Evolutionary conservation across 306 rosid species (phyloP).

Genomic region (Acacia melanoxylon): DNA sequence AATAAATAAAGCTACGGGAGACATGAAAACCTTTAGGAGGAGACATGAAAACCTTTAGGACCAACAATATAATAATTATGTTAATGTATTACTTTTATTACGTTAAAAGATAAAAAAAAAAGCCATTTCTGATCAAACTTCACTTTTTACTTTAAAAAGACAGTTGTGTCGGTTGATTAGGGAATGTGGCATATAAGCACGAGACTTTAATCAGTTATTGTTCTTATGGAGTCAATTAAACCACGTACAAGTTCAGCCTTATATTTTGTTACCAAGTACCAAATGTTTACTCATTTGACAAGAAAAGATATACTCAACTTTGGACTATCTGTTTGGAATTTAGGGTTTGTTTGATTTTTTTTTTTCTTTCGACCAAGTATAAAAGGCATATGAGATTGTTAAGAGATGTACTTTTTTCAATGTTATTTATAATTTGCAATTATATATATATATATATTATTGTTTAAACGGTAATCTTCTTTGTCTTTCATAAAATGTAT

Average conservation of each 20-base stretch:
- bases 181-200: neutral
- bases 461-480: no score
- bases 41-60: neutral
- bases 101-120: neutral
- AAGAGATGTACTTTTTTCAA: no score
- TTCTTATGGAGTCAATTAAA: neutral
- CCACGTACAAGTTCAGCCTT: neutral
- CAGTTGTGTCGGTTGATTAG: neutral
- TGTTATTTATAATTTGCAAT: neutral
- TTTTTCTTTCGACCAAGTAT: no score
- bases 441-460: no score
- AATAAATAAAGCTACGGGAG: neutral
- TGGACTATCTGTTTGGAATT: neutral
- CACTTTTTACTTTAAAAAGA: neutral
- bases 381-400: no score
- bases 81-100: neutral
- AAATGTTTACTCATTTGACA: neutral
- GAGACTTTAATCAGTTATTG: neutral
- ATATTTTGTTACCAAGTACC: neutral
- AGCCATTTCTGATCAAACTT: neutral
- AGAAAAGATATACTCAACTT: neutral
- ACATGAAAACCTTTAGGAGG: neutral
- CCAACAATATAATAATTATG: neutral
- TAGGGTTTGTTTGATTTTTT: neutral
- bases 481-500: no score